Evolutionary conservation across 2,329 filamentous ascomycete genomes (phyloP).

Genomic region (Knufia petricola): DNA sequence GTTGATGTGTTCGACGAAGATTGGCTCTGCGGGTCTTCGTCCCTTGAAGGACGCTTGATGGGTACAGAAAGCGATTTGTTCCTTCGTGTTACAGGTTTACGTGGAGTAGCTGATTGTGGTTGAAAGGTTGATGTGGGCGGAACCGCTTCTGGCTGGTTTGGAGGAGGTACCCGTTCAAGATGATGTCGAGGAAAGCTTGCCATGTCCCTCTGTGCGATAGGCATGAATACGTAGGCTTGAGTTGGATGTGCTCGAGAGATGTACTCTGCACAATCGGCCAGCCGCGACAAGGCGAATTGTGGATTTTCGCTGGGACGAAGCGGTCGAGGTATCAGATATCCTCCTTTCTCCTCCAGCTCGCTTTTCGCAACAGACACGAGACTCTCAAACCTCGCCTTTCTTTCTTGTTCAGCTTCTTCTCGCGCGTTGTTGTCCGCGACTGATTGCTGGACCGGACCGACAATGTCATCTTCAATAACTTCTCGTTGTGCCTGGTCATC

Average conservation of each 20-base stretch:
- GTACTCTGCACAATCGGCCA: conserved; percentile 21
- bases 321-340: conserved; percentile 12
- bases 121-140: background rate
- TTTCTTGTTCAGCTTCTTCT: conserved; percentile 7
- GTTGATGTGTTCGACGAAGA: conserved; percentile 7
- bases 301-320: conserved; percentile 10
- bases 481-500: conserved; percentile 20
- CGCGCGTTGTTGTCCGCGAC: conserved; percentile 12
- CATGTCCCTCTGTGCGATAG: conserved; percentile 13
- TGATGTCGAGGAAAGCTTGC: background rate
- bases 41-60: background rate
- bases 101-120: background rate
- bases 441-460: conserved; percentile 17
- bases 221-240: conserved; percentile 13
- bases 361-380: conserved; percentile 16
- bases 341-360: conserved; percentile 15
- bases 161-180: background rate
- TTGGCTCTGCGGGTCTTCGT: conserved; percentile 2
- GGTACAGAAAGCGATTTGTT: conserved; percentile 1
- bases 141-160: background rate
- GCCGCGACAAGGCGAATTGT: conserved; percentile 17
- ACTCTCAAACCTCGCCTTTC: conserved; percentile 10
- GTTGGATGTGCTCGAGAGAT: conserved; percentile 11
- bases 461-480: conserved; percentile 21
- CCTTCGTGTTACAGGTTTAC: background rate